Base-by-base conservation (phyloP, 257 asterid genomes). In the Pogostemon cablin region DNA sequence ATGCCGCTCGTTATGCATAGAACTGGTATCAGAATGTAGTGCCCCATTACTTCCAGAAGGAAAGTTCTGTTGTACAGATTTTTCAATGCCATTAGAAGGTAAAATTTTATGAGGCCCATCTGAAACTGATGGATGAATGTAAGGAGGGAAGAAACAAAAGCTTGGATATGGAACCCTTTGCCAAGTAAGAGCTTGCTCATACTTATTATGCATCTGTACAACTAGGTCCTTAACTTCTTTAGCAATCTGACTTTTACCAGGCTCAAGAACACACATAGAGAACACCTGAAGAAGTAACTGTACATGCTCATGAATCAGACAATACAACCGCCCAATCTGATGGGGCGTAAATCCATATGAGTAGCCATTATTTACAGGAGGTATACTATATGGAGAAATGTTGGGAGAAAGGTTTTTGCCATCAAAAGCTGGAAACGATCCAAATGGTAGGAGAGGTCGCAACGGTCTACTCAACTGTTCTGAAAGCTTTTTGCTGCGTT, bases 321-420 rank as follows among this genome's bases (percentile, higher is more conserved):
- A 86, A 70, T 91, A 90, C 86, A 95, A 82, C 78, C 88, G 98
- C 70, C 99, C 96, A 68, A 95, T 84, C 85, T 91, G 98, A 84
- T 85, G 86, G 2, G 95, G 88, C 41, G 98, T 89, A 73, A 93
- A 93, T 68, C 91, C 96, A 79, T 67, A 83, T 55, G 78, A 74
- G 72, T 78, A 67, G 50, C 95, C 93, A 78, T 81, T 81, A 86
- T 74, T 86, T 69, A 64, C 75, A 53, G 85, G 80, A 71, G 83
- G 83, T 71, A 56, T 35, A 80, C 50, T 64, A 42, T 85, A 75
- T 52, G 85, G 79, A 61, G 79, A 56, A 47, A 74, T 65, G 73
- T 75, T 78, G 39, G 86, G 69, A 42, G 82, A 41, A 67, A 74
- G 55, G 52, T 73, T 76, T 64, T 75, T 85, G 76, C 85, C 93